phyloP scores from a whole-genome alignment of 495 filamentous ascomycete species.

The Copromyces sp. region DNA sequence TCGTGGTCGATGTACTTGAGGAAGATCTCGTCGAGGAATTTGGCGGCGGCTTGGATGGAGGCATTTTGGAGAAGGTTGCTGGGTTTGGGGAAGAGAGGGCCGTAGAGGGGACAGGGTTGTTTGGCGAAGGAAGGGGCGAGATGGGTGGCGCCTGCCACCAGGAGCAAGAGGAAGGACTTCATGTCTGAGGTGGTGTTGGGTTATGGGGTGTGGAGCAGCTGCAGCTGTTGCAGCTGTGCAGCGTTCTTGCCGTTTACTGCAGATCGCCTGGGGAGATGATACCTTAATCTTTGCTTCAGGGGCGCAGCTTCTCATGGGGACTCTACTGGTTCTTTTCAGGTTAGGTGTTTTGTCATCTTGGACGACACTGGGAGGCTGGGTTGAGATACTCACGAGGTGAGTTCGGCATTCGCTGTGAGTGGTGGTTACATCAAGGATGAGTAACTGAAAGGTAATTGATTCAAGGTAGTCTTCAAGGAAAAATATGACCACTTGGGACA shows the following conservation, averaged over 20 bases:
- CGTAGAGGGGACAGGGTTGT: constrained; percentile 37
- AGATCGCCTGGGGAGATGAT: not conserved
- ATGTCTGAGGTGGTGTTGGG: not conserved
- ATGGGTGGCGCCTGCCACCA: not conserved
- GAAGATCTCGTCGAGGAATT: constrained; percentile 22
- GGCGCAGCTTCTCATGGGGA: not conserved
- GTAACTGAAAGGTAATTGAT: not conserved
- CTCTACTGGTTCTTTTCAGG: not conserved
- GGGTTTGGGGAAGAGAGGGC: constrained; percentile 35
- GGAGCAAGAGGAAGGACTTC: not conserved
- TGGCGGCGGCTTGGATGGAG: constrained; percentile 16
- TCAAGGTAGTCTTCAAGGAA: not conserved
- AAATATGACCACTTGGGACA: not conserved
- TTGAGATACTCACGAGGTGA: not conserved
- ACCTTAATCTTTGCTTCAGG: not conserved
- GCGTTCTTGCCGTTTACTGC: not conserved
- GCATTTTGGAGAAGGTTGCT: constrained; percentile 20
- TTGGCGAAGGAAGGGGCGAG: constrained; percentile 13
- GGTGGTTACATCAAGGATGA: not conserved
- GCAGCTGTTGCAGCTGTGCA: not conserved
- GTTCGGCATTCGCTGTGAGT: not conserved
- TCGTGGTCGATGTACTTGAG: constrained; percentile 23
- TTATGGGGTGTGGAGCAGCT: not conserved
- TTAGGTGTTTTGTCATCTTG: not conserved
- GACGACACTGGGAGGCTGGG: not conserved